A percentile compares a stretch with the other conserved stretches of the same genome.
phyloP scores from a whole-genome alignment of 1,284 basidiomycete species.

The Ustilago vetiveriae region DNA sequence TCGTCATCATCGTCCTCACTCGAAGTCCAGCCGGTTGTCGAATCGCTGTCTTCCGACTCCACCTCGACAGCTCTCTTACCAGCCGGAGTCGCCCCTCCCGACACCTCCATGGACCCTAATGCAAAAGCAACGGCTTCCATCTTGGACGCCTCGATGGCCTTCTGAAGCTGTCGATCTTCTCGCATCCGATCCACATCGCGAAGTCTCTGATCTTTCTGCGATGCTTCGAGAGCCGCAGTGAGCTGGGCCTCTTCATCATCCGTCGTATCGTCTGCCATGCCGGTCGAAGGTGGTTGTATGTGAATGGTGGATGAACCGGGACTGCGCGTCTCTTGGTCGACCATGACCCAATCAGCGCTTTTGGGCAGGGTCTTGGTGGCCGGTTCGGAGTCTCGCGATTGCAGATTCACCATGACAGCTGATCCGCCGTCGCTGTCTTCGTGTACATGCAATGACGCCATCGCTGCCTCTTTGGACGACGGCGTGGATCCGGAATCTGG shows the following conservation, averaged over 20 bases:
- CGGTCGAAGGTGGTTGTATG: slow-evolving; percentile 36
- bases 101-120: slow-evolving; percentile 21
- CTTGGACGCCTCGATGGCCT: slow-evolving; percentile 49
- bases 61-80: too few species aligned
- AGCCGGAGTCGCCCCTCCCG: neutral
- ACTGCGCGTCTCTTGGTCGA: slow-evolving; percentile 27
- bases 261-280: slow-evolving; percentile 2
- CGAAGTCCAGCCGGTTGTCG: slow-evolving; percentile 70
- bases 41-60: slow-evolving; percentile 62
- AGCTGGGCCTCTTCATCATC: slow-evolving; percentile 35
- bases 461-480: neutral
- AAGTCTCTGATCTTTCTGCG: slow-evolving; percentile 21
- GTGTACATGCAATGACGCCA: neutral
- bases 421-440: slow-evolving; percentile 43
- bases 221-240: slow-evolving; percentile 27
- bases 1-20: slow-evolving; percentile 70
- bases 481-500: too few species aligned
- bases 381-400: slow-evolving; percentile 19
- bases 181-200: slow-evolving; percentile 23
- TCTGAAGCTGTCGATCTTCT: slow-evolving; percentile 41
- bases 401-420: slow-evolving; percentile 21
- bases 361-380: slow-evolving; percentile 4
- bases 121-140: slow-evolving; percentile 44
- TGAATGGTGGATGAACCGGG: slow-evolving; percentile 17
- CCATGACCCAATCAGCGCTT: slow-evolving; percentile 38